A percentile compares a stretch with the other conserved stretches of the same genome.
phyloP scores from a whole-genome alignment of 2,329 filamentous ascomycete species.

The Penicillium sp. region DNA sequence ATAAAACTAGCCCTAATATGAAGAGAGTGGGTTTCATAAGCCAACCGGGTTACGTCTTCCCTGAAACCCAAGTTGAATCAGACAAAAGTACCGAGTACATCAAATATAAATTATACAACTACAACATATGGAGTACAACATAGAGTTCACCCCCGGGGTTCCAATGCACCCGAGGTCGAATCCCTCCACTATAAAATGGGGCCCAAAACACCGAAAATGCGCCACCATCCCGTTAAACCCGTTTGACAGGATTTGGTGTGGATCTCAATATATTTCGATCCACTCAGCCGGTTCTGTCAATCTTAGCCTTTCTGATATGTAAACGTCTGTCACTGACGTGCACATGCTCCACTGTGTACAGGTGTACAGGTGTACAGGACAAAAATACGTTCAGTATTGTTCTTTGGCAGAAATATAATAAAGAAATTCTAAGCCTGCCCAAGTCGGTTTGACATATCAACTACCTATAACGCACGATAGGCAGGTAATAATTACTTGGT shows the following conservation, averaged over 20 bases:
- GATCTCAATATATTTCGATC: neutral
- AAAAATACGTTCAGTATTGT: no score
- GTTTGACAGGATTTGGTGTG: neutral
- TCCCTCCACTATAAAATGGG: no score
- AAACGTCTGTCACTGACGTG: no score
- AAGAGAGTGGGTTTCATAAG: no score
- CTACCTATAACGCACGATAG: neutral
- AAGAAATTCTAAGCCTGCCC: neutral
- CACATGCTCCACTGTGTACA: no score
- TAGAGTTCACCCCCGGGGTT: neutral
- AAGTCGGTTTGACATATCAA: neutral
- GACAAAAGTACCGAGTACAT: neutral
- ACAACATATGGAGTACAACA: no score
- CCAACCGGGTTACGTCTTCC: no score
- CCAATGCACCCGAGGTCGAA: no score
- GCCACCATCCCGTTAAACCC: neutral
- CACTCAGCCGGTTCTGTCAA: neutral
- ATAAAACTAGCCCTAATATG: no score
- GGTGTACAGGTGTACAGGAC: no score
- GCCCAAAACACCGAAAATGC: neutral
- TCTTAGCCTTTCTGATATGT: neutral
- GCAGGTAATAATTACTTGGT: neutral
- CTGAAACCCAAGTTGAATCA: neutral
- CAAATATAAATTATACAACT: neutral
- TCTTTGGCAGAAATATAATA: no score